Evolutionary conservation across 2,329 filamentous ascomycete genomes (phyloP).

Genomic region (Clarireedia sp.): DNA sequence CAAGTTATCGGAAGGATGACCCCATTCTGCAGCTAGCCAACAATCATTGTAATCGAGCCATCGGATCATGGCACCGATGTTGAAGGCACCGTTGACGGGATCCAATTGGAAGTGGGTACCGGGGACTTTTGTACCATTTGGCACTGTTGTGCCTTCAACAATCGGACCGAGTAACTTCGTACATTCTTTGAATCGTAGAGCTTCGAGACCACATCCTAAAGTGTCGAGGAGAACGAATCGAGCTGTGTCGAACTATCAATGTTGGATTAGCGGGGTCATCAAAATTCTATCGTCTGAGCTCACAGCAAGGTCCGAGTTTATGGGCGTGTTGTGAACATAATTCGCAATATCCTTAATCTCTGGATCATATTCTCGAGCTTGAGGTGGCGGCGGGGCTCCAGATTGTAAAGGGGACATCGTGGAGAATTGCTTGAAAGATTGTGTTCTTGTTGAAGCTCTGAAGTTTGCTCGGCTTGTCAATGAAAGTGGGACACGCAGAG

Average conservation of each 20-base stretch:
- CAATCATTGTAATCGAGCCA: slow-evolving; percentile 99
- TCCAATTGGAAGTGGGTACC: slow-evolving; percentile 93
- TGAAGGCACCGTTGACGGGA: slow-evolving; percentile 93
- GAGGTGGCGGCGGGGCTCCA: slow-evolving; percentile 41
- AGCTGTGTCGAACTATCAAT: slow-evolving; percentile 76
- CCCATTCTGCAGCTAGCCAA: slow-evolving; percentile 98
- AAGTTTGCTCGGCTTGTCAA: slow-evolving; percentile 17
- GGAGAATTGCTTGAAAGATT: slow-evolving; percentile 27
- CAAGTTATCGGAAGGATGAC: slow-evolving; percentile 95
- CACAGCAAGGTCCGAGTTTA: slow-evolving; percentile 89
- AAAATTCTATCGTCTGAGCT: slow-evolving; percentile 30
- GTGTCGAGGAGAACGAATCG: slow-evolving; percentile 96
- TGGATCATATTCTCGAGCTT: slow-evolving; percentile 65
- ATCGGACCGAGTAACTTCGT: slow-evolving; percentile 87
- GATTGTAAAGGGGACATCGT: slow-evolving; percentile 32
- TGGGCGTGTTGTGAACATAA: slow-evolving; percentile 88
- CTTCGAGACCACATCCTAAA: slow-evolving; percentile 91
- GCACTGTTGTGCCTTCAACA: slow-evolving; percentile 82
- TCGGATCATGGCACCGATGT: slow-evolving; percentile 97
- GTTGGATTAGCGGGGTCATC: slow-evolving; percentile 15
- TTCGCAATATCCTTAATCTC: slow-evolving; percentile 92
- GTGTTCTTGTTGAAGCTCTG: slow-evolving; percentile 16
- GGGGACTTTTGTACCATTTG: slow-evolving; percentile 83
- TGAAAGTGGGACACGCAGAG: slow-evolving; percentile 23
- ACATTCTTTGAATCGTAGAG: slow-evolving; percentile 91